phyloP scores from a whole-genome alignment of 345 rosid species.

The thale cress (Arabidopsis thaliana) region DNA sequence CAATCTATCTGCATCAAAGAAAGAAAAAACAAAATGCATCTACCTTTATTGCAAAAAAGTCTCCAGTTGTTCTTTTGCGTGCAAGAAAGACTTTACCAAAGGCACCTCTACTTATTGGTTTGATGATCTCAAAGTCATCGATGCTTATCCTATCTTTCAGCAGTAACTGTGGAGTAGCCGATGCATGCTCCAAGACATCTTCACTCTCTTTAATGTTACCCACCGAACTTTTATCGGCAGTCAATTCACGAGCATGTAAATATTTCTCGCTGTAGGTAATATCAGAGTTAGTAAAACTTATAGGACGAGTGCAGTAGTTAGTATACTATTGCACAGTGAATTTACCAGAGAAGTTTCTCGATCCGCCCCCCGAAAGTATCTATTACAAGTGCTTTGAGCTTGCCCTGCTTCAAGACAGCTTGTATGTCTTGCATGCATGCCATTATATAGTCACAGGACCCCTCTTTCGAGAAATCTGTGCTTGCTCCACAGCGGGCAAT shows the following conservation, averaged over 20 bases:
- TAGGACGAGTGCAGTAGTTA: conserved; percentile 26
- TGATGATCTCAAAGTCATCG: conserved; percentile 84
- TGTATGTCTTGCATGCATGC: conserved; percentile 87
- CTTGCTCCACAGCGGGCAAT: conserved; percentile 81
- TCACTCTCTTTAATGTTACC: conserved; percentile 52
- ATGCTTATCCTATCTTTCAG: conserved; percentile 77
- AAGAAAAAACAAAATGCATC: conserved; percentile 27
- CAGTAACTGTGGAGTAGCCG: conserved; percentile 56
- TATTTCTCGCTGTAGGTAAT: conserved; percentile 71
- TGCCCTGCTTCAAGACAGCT: conserved; percentile 67
- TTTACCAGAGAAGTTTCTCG: conserved; percentile 73
- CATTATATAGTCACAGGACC: conserved; percentile 63
- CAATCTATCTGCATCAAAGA: conserved; percentile 22
- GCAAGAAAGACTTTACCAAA: conserved; percentile 90
- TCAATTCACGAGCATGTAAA: conserved; percentile 63
- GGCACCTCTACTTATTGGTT: conserved; percentile 86
- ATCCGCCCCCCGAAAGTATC: conserved; percentile 84
- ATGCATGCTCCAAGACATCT: conserved; percentile 51
- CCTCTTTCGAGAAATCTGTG: conserved; percentile 64
- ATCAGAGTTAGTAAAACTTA: conserved; percentile 11
- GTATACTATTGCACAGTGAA: conserved; percentile 3
- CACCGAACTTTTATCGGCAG: conserved; percentile 51
- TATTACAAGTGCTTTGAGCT: conserved; percentile 77
- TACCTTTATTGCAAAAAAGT: conserved; percentile 91
- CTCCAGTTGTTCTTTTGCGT: conserved; percentile 82